A percentile compares a stretch with the other conserved stretches of the same genome.
Evolutionary conservation across 2,329 filamentous ascomycete genomes (phyloP).

Genomic region (Trichoderma citrinoviride): DNA sequence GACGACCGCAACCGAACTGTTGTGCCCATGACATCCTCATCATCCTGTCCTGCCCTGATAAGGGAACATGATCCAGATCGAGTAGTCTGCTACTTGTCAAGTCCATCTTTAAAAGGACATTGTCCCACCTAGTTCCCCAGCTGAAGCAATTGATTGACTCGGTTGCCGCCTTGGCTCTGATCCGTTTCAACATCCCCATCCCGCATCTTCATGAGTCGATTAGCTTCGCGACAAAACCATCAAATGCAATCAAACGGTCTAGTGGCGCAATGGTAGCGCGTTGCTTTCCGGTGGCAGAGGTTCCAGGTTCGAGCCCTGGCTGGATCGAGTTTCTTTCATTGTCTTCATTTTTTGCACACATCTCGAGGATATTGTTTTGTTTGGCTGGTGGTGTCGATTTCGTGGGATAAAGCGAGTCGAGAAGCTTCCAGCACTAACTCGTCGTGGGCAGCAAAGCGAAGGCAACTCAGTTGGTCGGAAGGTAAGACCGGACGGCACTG

Average conservation of each 20-base stretch:
- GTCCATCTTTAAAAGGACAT: too few species aligned
- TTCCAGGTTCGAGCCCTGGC: conserved; percentile 38
- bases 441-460: not conserved
- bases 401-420: not conserved
- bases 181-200: not conserved
- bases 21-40: too few species aligned
- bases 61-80: too few species aligned
- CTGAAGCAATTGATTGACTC: not conserved
- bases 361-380: not conserved
- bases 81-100: too few species aligned
- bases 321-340: conserved; percentile 24
- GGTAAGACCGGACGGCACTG: not conserved
- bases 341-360: not conserved
- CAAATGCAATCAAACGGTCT: conserved; percentile 3
- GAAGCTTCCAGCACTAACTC: not conserved
- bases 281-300: conserved; percentile 39
- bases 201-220: not conserved
- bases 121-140: too few species aligned
- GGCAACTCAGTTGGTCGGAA: not conserved
- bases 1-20: too few species aligned
- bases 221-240: not conserved
- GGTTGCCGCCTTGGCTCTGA: not conserved
- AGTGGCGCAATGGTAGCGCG: conserved; percentile 24
- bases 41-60: too few species aligned
- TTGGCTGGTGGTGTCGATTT: not conserved